phyloP scores from a whole-genome alignment of 2,329 filamentous ascomycete genomes.

The Anisogramma anomala region DNA sequence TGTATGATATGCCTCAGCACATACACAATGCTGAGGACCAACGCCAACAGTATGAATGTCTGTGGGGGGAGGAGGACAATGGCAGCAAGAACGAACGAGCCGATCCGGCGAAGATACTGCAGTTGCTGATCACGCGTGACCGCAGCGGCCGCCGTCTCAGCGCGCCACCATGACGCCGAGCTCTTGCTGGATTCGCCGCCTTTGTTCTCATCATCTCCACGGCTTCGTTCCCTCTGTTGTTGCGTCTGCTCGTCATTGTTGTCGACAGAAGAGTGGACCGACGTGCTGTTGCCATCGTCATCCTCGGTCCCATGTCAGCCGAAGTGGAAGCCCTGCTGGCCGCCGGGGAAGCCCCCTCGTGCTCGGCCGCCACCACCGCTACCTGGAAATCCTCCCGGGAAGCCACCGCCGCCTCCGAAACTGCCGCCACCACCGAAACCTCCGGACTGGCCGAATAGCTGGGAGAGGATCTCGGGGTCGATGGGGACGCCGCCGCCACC shows the following conservation, averaged over 20 bases:
- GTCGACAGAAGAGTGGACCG: constrained; percentile 7
- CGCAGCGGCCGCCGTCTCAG: constrained; percentile 7
- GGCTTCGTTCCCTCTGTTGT: constrained; percentile 5
- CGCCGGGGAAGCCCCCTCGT: constrained; percentile 29
- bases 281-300: constrained; percentile 24
- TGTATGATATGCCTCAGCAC: constrained; percentile 22
- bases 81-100: constrained; percentile 31
- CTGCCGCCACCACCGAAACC: constrained; percentile 41
- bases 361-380: constrained; percentile 39
- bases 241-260: constrained; percentile 9
- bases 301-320: constrained; percentile 34
- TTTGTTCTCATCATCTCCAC: constrained; percentile 18
- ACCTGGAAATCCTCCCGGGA: constrained; percentile 28
- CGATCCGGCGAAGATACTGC: constrained; percentile 30
- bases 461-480: constrained; percentile 68
- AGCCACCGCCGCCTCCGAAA: constrained; percentile 41
- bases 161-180: constrained; percentile 9
- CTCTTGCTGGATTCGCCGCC: constrained; percentile 10
- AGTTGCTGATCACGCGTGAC: constrained; percentile 29
- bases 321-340: constrained; percentile 27
- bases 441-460: constrained; percentile 64
- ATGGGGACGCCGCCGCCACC: constrained; percentile 46
- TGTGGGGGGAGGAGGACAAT: constrained; percentile 36
- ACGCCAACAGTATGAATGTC: constrained; percentile 27
- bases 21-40: constrained; percentile 29